A percentile compares a stretch with the other conserved stretches of the same genome.
Conservation (phyloP, 1,139 yeast species). For the Suhomyces bolitotheri region DNA sequence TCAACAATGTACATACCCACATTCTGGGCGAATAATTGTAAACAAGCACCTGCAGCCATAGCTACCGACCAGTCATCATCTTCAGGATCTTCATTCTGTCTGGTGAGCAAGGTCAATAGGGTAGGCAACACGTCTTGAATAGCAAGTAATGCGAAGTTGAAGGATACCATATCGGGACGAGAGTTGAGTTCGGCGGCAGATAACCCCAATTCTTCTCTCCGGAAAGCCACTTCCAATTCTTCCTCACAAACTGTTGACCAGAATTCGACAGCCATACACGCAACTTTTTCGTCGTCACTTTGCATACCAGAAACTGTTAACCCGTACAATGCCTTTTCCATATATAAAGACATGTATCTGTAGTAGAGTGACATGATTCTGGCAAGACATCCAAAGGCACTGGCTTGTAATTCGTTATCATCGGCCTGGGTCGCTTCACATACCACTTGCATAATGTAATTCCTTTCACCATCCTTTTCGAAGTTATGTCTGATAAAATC, state of each 20-base stretch:
- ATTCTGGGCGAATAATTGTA: constrained; percentile 89
- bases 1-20: constrained; percentile 84
- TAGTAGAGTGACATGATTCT: constrained; percentile 90
- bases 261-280: constrained; percentile 98
- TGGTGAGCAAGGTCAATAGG: constrained; percentile 70
- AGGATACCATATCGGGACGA: constrained; percentile 43
- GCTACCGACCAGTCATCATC: constrained; percentile 98
- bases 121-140: constrained; percentile 86
- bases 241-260: constrained; percentile 98
- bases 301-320: constrained; percentile 92
- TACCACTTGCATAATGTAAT: constrained; percentile 96
- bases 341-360: constrained; percentile 85
- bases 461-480: constrained; percentile 91
- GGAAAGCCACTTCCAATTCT: constrained; percentile 77
- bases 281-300: constrained; percentile 79
- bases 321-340: constrained; percentile 95
- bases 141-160: constrained; percentile 83
- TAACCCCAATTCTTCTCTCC: constrained; percentile 57
- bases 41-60: constrained; percentile 98
- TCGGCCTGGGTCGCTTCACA: constrained; percentile 96
- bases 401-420: constrained; percentile 80
- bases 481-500: constrained; percentile 88
- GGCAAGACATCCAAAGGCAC: constrained; percentile 95
- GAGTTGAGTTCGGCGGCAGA: constrained; percentile 42
- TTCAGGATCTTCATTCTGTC: constrained; percentile 88